Evolutionary conservation across 257 asterid genomes (phyloP), one percentile per base, ranked within the genome.

Genomic region (Ehretia macrophylla): DNA sequence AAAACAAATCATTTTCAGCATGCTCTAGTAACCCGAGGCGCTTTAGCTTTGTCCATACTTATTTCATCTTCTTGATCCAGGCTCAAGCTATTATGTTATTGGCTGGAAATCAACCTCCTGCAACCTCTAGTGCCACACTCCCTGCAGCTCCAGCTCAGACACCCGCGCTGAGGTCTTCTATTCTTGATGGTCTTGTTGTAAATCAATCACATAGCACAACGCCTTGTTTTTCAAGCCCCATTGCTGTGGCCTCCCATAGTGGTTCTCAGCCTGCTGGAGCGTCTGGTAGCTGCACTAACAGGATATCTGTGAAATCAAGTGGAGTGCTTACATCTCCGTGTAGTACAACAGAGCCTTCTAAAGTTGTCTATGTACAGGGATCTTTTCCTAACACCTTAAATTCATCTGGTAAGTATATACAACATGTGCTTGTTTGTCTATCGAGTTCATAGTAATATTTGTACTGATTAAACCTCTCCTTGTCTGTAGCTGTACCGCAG

Each of bases 71-170:
- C 67, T 66, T 59, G 55, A 22, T 64, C 51, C 64, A 90, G 97
- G 97, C 97, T 74, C 95, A 90, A 58, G 97, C 95, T 48, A 90
- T 90, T 44, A 90, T 86, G 97, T 60, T 90, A 20, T 79, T 90
- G 73, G 98, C 98, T 51, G 95, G 96, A 65, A 87, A 90, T 46
- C 90, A 81, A 32, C 81, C 88, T 42, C 55, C 81, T 8, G 23
- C 14, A 57, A 38, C 72, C 46, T 62, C 87, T 21, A 67, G 39
- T 57, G 59, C 85, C 17, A 44, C 77, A 8, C 40, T 74, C 0
- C 38, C 81, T 14, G 49, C 70, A 44, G 60, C 85, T 78, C 89
- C 84, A 10, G 71, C 73, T 52, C 86, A 67, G 49, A 65, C 76
- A 45, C 32, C 84, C 4, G 17, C 59, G 19, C 76, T 81, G 11